Evolutionary conservation across 2,329 filamentous ascomycete species (phyloP).

Genomic region (Colletotrichum zoysiae): DNA sequence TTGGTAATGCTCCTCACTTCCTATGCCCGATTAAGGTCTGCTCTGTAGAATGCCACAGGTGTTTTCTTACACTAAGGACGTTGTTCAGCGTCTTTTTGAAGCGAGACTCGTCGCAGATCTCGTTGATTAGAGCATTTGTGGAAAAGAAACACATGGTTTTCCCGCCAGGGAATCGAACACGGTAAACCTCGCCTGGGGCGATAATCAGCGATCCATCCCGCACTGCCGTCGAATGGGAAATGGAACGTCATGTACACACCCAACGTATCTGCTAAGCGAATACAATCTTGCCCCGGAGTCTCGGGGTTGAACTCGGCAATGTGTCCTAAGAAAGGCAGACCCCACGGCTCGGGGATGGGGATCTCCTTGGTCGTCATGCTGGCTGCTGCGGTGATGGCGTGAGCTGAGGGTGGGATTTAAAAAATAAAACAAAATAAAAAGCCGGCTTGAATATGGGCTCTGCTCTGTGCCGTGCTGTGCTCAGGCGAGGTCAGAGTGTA

Average conservation of each 20-base stretch:
- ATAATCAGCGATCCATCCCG: neutral
- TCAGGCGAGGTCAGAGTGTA: neutral
- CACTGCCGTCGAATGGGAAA: neutral
- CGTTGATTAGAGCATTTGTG: slow-evolving; percentile 69
- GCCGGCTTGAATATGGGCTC: too few species aligned
- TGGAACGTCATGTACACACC: slow-evolving; percentile 57
- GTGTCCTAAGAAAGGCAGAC: slow-evolving; percentile 76
- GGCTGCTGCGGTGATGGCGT: neutral
- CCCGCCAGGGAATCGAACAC: slow-evolving; percentile 62
- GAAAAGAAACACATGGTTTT: slow-evolving; percentile 63
- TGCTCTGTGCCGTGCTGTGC: neutral
- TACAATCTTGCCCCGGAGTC: slow-evolving; percentile 67
- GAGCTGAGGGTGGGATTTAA: too few species aligned
- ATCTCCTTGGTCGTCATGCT: slow-evolving; percentile 46
- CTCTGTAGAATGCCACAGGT: too few species aligned
- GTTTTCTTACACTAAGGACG: slow-evolving; percentile 51
- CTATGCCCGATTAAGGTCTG: slow-evolving; percentile 40
- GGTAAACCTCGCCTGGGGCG: slow-evolving; percentile 68
- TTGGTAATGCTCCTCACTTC: slow-evolving; percentile 71
- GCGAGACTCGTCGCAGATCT: slow-evolving; percentile 74
- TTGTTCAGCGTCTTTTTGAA: slow-evolving; percentile 70
- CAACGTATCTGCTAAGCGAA: slow-evolving; percentile 72
- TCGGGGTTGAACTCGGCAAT: slow-evolving; percentile 71
- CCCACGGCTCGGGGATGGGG: slow-evolving; percentile 62
- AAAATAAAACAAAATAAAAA: too few species aligned